A percentile compares a stretch with the other conserved stretches of the same genome.
phyloP scores from a whole-genome alignment of 2,329 filamentous ascomycete genomes.

The Cyanodermella asteris region DNA sequence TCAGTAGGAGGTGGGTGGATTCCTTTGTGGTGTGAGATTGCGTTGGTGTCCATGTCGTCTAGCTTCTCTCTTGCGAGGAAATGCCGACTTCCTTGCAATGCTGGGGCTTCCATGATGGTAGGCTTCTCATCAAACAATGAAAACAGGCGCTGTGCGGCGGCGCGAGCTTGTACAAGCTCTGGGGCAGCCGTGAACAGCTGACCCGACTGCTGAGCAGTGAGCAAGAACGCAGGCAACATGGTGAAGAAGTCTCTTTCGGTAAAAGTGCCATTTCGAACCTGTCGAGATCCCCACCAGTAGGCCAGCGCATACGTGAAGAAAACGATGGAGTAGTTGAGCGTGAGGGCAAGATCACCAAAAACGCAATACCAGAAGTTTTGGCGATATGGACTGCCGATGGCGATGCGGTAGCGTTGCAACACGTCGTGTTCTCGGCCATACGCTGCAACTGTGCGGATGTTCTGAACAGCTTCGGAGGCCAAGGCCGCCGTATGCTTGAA shows the following conservation, averaged over 20 bases:
- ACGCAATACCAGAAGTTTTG: constrained; percentile 27
- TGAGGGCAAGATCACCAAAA: constrained; percentile 23
- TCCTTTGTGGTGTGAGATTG: constrained; percentile 5
- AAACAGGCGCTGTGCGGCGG: constrained; percentile 2
- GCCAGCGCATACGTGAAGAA: constrained; percentile 18
- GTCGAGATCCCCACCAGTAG: constrained; percentile 43
- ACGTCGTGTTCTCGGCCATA: constrained; percentile 3
- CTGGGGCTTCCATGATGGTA: neutral
- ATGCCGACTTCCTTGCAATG: constrained; percentile 39
- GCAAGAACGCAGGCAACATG: constrained; percentile 21
- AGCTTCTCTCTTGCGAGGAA: constrained; percentile 30
- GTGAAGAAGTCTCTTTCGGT: constrained; percentile 19
- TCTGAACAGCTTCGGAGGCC: constrained; percentile 4
- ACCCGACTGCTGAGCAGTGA: constrained; percentile 14
- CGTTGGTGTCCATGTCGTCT: constrained; percentile 12
- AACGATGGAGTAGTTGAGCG: constrained; percentile 19
- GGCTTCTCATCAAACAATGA: neutral
- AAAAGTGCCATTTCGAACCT: constrained; percentile 30
- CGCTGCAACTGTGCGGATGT: constrained; percentile 5
- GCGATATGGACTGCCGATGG: constrained; percentile 24
- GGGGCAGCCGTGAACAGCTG: constrained; percentile 11
- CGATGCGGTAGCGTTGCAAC: constrained; percentile 7
- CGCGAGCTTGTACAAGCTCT: constrained; percentile 7
- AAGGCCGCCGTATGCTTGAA: constrained; percentile 10
- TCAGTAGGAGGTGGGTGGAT: constrained; percentile 4